A percentile compares a stretch with the other conserved stretches of the same genome.
phyloP scores from a whole-genome alignment of 345 rosid species.

The Capsella bursapastoris region DNA sequence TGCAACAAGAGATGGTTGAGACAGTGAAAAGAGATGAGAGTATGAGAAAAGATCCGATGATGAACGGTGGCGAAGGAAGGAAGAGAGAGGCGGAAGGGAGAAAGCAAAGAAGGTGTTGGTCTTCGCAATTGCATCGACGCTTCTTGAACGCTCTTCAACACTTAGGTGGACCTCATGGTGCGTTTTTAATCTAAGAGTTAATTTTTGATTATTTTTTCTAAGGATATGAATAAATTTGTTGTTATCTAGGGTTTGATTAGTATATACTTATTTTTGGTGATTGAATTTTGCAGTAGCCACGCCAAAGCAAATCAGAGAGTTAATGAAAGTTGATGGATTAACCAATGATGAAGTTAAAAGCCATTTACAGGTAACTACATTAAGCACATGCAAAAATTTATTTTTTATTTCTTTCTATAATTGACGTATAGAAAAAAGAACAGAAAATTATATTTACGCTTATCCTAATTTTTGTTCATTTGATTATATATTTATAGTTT shows the following conservation, averaged over 20 bases:
- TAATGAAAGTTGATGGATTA: slow-evolving; percentile 94
- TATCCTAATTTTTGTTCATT: background rate
- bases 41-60: slow-evolving; percentile 44
- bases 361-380: slow-evolving; percentile 80
- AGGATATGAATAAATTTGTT: background rate
- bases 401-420: background rate
- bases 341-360: slow-evolving; percentile 97
- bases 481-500: background rate
- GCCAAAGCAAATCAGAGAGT: slow-evolving; percentile 90
- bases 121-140: slow-evolving; percentile 84
- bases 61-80: slow-evolving; percentile 44
- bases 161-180: slow-evolving; percentile 93
- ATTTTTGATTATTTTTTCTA: background rate
- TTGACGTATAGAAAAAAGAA: background rate
- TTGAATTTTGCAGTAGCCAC: slow-evolving; percentile 70
- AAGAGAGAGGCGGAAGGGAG: slow-evolving; percentile 58
- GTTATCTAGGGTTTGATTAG: slow-evolving; percentile 6
- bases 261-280: slow-evolving; percentile 25
- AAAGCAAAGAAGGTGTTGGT: slow-evolving; percentile 93
- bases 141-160: slow-evolving; percentile 89
- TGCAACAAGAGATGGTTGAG: slow-evolving; percentile 43
- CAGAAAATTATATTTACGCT: too few species aligned
- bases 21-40: slow-evolving; percentile 66
- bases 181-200: background rate
- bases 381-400: background rate